Percentiles rank a stretch among this genome's conserved stretches.
phyloP scores from a whole-genome alignment of 768 basidiomycete species.

The Favolaschia claudopus region DNA sequence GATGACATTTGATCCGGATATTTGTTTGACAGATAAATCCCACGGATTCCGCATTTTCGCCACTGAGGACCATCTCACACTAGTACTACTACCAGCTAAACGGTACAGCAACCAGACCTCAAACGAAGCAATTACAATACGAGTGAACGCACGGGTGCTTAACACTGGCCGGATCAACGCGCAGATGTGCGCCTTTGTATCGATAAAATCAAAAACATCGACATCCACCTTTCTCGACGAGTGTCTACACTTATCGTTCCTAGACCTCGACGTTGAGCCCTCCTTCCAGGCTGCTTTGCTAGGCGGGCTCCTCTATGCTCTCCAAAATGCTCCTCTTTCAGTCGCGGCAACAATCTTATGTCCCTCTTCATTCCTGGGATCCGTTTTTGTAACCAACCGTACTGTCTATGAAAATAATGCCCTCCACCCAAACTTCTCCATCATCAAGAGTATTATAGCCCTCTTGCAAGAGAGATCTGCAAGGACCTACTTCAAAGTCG shows the following conservation, averaged over 20 bases:
- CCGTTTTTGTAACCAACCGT: not conserved
- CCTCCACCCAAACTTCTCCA: not conserved
- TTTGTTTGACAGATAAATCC: not conserved
- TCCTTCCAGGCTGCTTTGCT: not conserved
- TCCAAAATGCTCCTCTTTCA: not conserved
- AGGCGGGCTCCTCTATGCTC: not conserved
- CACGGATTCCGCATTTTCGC: slow-evolving; percentile 8
- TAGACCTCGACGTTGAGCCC: not conserved
- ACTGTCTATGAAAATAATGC: not conserved
- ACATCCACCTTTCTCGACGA: not conserved
- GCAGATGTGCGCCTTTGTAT: not conserved
- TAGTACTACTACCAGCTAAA: not conserved
- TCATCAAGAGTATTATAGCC: not conserved
- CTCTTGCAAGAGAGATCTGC: not conserved
- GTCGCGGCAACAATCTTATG: not conserved
- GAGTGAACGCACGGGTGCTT: not conserved
- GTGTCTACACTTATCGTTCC: not conserved
- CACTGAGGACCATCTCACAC: not conserved
- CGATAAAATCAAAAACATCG: not conserved
- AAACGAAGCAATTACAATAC: not conserved
- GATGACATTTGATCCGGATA: slow-evolving; percentile 14
- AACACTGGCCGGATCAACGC: not conserved
- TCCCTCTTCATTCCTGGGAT: not conserved
- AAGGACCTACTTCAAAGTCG: not conserved
- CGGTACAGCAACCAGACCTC: not conserved